These are phyloP conservation scores for Populus ilicifolia DNA, from an alignment of 345 rosid genomes.

Conservation along the genomic window DNA sequence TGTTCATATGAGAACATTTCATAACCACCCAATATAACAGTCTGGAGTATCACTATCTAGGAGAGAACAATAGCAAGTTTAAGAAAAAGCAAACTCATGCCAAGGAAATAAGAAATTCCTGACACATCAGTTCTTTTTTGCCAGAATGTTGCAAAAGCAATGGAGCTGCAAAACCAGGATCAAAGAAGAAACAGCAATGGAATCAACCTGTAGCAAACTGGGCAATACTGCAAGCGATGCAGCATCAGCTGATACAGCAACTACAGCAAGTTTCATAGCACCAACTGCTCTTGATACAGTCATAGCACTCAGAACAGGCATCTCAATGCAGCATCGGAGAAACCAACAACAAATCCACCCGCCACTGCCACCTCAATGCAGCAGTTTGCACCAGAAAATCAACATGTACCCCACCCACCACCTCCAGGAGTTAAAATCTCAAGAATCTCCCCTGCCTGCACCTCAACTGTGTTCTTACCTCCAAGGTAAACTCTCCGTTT, in stretches of 20 bases:
- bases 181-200: not conserved
- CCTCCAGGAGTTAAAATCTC: slow-evolving; percentile 91
- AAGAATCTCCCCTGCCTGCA: slow-evolving; percentile 75
- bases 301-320: not conserved
- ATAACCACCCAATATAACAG: not conserved
- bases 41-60: not conserved
- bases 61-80: not conserved
- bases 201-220: not conserved
- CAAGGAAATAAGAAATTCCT: not conserved
- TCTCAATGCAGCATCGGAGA: not conserved
- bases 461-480: slow-evolving; percentile 78
- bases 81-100: not conserved
- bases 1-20: not conserved
- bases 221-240: not conserved
- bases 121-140: not conserved
- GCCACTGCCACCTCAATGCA: not conserved
- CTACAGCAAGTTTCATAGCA: not conserved
- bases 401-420: slow-evolving; percentile 69
- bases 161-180: not conserved
- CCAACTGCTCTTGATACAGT: not conserved
- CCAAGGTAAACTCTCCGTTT: slow-evolving; percentile 63
- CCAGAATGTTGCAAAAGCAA: not conserved
- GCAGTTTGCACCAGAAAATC: not conserved
- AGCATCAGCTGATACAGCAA: not conserved
- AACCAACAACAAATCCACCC: not conserved